Percentiles rank a stretch among this genome's conserved stretches.
Conservation (phyloP, 2,329 filamentous ascomycete species). For the Verticillium longisporum region DNA sequence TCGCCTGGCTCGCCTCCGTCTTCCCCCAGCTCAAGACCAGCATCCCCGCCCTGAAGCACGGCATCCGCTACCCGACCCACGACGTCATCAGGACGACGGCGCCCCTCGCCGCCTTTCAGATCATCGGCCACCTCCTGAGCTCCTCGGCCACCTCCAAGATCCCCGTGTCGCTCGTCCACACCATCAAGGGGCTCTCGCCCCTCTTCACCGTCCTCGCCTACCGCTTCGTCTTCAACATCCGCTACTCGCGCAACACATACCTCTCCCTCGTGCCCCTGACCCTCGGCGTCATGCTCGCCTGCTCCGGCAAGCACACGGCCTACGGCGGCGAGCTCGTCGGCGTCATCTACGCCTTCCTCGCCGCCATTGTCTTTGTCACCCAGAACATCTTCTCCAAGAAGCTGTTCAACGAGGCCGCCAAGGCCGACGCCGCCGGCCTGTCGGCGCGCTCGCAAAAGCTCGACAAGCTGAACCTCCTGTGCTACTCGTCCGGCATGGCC, state of each 20-base stretch:
- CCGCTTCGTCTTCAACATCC: conserved; percentile 79
- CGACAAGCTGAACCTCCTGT: conserved; percentile 93
- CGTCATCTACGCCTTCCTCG: conserved; percentile 80
- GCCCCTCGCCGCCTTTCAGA: conserved; percentile 88
- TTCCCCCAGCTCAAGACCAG: conserved; percentile 65
- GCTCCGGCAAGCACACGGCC: conserved; percentile 65
- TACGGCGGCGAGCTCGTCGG: conserved; percentile 85
- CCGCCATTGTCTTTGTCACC: conserved; percentile 91
- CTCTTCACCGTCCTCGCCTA: conserved; percentile 94
- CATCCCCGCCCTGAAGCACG: conserved; percentile 75
- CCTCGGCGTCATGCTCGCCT: conserved; percentile 90
- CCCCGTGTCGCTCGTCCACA: conserved; percentile 93
- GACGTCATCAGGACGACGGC: conserved; percentile 82
- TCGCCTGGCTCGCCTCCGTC: conserved; percentile 66
- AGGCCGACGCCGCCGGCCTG: conserved; percentile 68
- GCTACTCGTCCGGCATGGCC: conserved; percentile 92
- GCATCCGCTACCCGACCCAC: conserved; percentile 71
- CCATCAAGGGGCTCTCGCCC: conserved; percentile 94
- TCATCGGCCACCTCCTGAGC: conserved; percentile 87
- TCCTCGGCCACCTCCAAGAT: conserved; percentile 93
- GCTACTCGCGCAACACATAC: conserved; percentile 82
- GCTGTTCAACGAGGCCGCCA: conserved; percentile 89
- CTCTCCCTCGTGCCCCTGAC: conserved; percentile 86
- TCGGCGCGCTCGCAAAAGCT: conserved; percentile 65
- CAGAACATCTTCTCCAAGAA: conserved; percentile 99